Evolutionary conservation across 192 early-diverging fungal genomes (phyloP), one percentile per base, ranked within the genome.

Genomic region (Mortierella antarctica): DNA sequence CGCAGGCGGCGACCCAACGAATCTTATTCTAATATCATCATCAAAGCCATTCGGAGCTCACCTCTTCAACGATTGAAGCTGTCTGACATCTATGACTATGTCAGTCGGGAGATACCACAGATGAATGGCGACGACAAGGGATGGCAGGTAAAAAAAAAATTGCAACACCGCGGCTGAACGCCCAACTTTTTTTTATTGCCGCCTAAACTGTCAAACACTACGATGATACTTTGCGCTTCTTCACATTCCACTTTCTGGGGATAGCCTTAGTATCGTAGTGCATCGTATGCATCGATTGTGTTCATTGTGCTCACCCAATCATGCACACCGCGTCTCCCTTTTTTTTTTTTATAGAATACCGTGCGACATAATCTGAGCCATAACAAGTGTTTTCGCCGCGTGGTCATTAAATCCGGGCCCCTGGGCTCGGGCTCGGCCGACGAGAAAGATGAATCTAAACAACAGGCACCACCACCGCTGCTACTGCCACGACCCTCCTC

Each of bases 71-170:
- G 66, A 49, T 45, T 67, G 45, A 67, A 67, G 50, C 66, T 67
- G 23, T 67, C 66, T 18, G 66, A 67, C 18, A 67, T 67, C 48
- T 67, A 67, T 57, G 46, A 58, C n/a, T 67, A 67, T 48, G 66
- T 67, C 54, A 57, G 42, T 31, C 54, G 55, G 18, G 66, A 67
- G 45, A 67, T 67, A 18, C 66, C 66, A n/a, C 54, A 55, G 17
- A 67, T 67, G 66, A 48, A 64, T 23, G 66, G 66, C 21, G 57
- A 67, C 46, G 66, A 67, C 55, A 67, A 67, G 53, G 66, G 66
- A 11, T 67, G 66, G 66, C 66, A 67, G 66, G 66, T 67, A 67
- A n/a, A 45, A 18, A 2, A 2, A n/a, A 9, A 31, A 3, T 31
- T 31, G 31, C 31, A 23, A 20, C 12, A 48, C 44, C 20, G 13